Conservation (phyloP, 352 stramenopile species). For the Phytophthora tentaculata region DNA sequence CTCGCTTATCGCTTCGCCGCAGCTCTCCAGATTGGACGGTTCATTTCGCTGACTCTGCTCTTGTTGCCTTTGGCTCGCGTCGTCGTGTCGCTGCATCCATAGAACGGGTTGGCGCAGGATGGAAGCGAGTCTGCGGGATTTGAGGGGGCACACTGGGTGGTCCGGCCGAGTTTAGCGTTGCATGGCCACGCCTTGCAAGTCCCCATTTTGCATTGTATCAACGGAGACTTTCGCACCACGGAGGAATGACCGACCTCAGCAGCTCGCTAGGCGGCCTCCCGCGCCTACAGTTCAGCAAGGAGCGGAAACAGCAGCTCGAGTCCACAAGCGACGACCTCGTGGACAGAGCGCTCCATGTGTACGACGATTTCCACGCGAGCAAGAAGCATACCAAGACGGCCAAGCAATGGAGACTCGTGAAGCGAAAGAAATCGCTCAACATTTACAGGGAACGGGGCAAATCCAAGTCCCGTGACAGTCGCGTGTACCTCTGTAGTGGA, state of each 20-base stretch:
- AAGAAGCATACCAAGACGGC: conserved; percentile 27
- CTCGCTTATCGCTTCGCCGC: background rate
- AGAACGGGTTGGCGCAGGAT: conserved; percentile 11
- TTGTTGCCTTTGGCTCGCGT: conserved; percentile 11
- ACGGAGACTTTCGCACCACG: conserved; percentile 13
- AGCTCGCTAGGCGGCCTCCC: conserved; percentile 39
- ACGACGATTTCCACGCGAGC: conserved; percentile 61
- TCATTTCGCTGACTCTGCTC: conserved; percentile 16
- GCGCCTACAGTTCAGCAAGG: conserved; percentile 43
- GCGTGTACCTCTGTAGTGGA: conserved; percentile 51
- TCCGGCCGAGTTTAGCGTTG: conserved; percentile 24
- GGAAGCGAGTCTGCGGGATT: conserved; percentile 27
- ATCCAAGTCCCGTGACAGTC: conserved; percentile 7
- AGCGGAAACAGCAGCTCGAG: conserved; percentile 50
- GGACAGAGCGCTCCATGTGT: conserved; percentile 54
- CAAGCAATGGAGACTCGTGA: conserved; percentile 64
- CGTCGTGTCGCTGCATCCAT: conserved; percentile 23
- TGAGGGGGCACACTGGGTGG: conserved; percentile 23
- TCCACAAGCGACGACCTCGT: conserved; percentile 63
- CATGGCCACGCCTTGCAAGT: conserved; percentile 22
- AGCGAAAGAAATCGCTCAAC: conserved; percentile 58
- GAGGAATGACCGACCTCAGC: conserved; percentile 8
- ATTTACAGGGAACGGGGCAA: conserved; percentile 57
- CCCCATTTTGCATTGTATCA: conserved; percentile 26
- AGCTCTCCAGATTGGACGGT: conserved; percentile 22